Base-by-base conservation (phyloP, 345 rosid genomes). In the Lagerstroemia speciosa region DNA sequence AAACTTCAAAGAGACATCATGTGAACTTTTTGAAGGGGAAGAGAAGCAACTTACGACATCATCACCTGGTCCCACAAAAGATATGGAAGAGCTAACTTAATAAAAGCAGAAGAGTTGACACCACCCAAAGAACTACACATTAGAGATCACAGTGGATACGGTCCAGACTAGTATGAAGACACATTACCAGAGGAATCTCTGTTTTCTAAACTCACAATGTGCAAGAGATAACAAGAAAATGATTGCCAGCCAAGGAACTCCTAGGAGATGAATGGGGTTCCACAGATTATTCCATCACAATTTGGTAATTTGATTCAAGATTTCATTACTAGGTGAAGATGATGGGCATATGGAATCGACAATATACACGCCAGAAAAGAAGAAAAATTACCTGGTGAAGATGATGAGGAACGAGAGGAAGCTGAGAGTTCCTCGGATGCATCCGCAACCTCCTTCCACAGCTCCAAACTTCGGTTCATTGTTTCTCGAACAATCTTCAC, bases 401-500 rank as follows among this genome's bases (percentile, higher is more conserved):
- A 75, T 71, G 88, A 76, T 64, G 75, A 75, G 29, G 86, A 79
- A 27, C 73, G 83, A 58, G 87, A 72, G 26, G 79, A 48, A 27
- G 78, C 61, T 45, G 80, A 72, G 75, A 73, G 64, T 29, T 83
- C 90, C 37, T 82, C 85, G 6, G 76, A 73, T 79, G 74, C 78
- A 58, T 77, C 73, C 71, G 79, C 76, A 67, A 91, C 85, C 27
- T 75, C 86, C 83, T 86, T 91, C 98, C 98, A 93, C 66, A 84
- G 62, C 65, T 82, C 83, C 83, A 93, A 67, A 20, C 89, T 80
- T 66, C 80, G 85, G 76, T 84, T 90, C 97, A 93, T 91, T 0
- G 90, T 86, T 81, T 93, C 98, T 34, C 98, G 82, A 40, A 93
- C 98, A 70, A 85, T 76, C 74, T 91, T 93, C 22, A 93, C 87